Evolutionary conservation across 768 basidiomycete genomes (phyloP).

Genomic region (Mycena belliarum): DNA sequence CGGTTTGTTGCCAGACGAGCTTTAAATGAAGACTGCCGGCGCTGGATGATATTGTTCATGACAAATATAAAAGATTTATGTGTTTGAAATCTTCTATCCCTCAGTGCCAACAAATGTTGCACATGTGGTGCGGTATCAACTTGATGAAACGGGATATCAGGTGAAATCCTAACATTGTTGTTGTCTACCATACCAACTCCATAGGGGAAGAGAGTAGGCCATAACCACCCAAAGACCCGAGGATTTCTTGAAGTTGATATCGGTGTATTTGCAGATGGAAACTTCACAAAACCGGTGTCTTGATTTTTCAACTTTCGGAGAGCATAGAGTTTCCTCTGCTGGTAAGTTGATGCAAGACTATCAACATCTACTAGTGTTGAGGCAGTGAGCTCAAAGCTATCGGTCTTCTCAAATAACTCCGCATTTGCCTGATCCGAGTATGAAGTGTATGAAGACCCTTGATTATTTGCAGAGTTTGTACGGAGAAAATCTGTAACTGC

Average conservation of each 20-base stretch:
- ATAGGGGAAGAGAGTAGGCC: constrained; percentile 26
- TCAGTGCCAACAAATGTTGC: constrained; percentile 6
- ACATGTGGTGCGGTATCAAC: constrained; percentile 1
- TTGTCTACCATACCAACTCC: constrained; percentile 25
- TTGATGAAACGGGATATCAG: constrained; percentile 2
- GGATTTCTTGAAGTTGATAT: constrained; percentile 19
- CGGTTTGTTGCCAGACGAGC: no score
- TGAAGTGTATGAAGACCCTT: constrained; percentile 19
- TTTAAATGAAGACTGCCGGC: no score
- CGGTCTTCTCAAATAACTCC: constrained; percentile 4
- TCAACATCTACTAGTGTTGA: constrained; percentile 21
- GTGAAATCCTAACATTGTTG: background rate
- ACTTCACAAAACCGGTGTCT: constrained; percentile 16
- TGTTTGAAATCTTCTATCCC: constrained; percentile 15
- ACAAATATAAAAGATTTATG: constrained; percentile 20
- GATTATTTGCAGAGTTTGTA: constrained; percentile 12
- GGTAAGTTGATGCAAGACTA: constrained; percentile 12
- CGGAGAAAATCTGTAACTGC: constrained; percentile 5
- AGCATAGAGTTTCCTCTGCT: constrained; percentile 16
- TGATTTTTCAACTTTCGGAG: constrained; percentile 8
- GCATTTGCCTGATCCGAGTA: constrained; percentile 20
- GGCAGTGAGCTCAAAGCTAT: constrained; percentile 2
- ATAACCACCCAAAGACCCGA: constrained; percentile 18
- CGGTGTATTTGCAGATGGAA: constrained; percentile 15
- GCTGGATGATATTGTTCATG: background rate